Percentiles rank a stretch among this genome's conserved stretches.
Evolutionary conservation across 2,329 filamentous ascomycete genomes (phyloP).

Genomic region (Claviceps monticola): DNA sequence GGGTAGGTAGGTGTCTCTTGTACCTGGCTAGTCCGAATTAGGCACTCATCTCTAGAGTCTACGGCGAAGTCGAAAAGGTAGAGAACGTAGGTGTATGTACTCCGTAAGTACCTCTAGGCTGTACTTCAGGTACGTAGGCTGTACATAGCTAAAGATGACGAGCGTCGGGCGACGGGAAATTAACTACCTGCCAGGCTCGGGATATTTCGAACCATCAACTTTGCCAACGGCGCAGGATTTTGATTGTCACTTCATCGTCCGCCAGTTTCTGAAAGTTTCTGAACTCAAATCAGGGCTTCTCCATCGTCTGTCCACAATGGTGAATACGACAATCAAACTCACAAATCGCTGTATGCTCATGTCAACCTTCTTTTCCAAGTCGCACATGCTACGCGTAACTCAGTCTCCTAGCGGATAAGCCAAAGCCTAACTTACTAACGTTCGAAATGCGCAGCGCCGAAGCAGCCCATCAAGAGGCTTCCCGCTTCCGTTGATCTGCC

Average conservation of each 20-base stretch:
- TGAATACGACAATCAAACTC: slow-evolving; percentile 9
- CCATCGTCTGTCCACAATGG: slow-evolving; percentile 4
- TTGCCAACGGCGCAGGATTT: neutral
- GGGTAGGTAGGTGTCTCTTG: no score
- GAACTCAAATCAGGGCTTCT: neutral
- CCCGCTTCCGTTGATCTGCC: slow-evolving; percentile 36
- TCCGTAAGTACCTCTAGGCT: no score
- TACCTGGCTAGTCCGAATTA: no score
- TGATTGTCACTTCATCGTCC: neutral
- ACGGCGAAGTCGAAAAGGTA: no score
- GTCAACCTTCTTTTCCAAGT: no score
- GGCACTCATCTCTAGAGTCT: no score
- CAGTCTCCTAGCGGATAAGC: neutral
- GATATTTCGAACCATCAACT: neutral
- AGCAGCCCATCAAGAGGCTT: slow-evolving; percentile 39
- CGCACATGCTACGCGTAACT: neutral
- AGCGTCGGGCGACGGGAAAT: neutral
- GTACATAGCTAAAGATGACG: no score
- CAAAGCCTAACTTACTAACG: slow-evolving; percentile 1
- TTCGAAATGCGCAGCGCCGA: slow-evolving; percentile 22
- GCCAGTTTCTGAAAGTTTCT: neutral
- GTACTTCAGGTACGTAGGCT: no score
- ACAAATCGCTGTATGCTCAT: slow-evolving; percentile 10
- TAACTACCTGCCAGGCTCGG: neutral
- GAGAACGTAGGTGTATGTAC: no score